phyloP scores from a whole-genome alignment of 1,139 yeast species.

The Taiozyma sp. region DNA sequence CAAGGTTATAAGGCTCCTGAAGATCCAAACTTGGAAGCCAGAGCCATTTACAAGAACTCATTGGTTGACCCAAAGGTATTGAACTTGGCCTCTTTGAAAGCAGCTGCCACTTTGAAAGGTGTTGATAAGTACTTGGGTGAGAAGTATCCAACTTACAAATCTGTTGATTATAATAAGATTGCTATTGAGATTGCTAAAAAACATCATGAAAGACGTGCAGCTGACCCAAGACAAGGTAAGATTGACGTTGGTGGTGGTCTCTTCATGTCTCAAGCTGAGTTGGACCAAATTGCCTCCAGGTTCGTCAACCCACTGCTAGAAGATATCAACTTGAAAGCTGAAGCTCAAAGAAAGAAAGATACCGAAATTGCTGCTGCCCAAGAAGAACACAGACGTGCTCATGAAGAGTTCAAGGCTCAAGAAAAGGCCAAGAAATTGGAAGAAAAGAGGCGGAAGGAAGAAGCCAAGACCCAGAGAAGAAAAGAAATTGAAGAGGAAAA shows the following conservation, averaged over 20 bases:
- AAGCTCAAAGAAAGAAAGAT: slow-evolving; percentile 65
- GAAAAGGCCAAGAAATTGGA: slow-evolving; percentile 20
- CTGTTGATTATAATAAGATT: slow-evolving; percentile 37
- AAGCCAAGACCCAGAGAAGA: slow-evolving; percentile 28
- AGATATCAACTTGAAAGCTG: slow-evolving; percentile 69
- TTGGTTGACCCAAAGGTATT: slow-evolving; percentile 52
- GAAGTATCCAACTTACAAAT: slow-evolving; percentile 28
- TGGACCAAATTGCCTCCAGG: slow-evolving; percentile 75
- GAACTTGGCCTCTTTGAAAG: slow-evolving; percentile 56
- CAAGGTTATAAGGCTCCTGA: slow-evolving; percentile 23
- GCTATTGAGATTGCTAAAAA: slow-evolving; percentile 64
- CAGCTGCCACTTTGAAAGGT: slow-evolving; percentile 41
- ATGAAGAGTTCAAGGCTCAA: slow-evolving; percentile 21
- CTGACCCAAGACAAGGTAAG: slow-evolving; percentile 36
- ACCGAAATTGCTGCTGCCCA: slow-evolving; percentile 35
- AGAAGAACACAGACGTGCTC: slow-evolving; percentile 16
- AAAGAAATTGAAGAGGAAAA: slow-evolving; percentile 24
- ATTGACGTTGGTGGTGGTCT: slow-evolving; percentile 88
- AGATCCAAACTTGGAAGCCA: slow-evolving; percentile 21
- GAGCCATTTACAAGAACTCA: slow-evolving; percentile 25
- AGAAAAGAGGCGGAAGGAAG: slow-evolving; percentile 29
- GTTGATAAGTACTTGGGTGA: slow-evolving; percentile 36
- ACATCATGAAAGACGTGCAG: slow-evolving; percentile 25
- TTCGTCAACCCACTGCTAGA: slow-evolving; percentile 81
- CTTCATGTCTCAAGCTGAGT: slow-evolving; percentile 67